Evolutionary conservation across 148 eudicot genomes (phyloP), one percentile per base, ranked within the genome.

Genomic region (Nyssa sinensis): DNA sequence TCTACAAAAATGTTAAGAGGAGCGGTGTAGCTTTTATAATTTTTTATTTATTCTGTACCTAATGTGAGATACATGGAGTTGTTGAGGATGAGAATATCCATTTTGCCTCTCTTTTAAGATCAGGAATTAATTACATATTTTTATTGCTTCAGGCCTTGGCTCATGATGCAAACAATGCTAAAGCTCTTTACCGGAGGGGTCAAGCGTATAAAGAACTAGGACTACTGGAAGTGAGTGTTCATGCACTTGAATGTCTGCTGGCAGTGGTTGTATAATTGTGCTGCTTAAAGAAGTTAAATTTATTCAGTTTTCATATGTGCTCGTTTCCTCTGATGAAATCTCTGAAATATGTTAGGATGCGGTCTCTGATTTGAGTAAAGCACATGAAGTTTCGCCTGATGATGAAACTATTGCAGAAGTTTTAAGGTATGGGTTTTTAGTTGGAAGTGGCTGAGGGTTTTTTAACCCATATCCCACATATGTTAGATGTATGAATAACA

Each of bases 131-230:
- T 70, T 30, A 44, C 0, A 23, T 44, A 16, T 17, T 35, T 62
- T 35, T 64, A 34, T 60, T 41, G 53, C 61, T 74, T 53, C 87
- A 95, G 97, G 96, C 90, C 35, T 83, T 95, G 87, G 81, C 88
- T 51, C 77, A 75, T 82, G 99, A 95, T 80, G 79, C 76, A 35
- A 87, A 81, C 70, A 95, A 95, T 83, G 89, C 90, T 66, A 92
- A 95, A 79, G 97, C 99, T 75, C 86, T 92, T 28, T 95, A 95
- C 66, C 96, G 97, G 62, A 88, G 97, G 77, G 99, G 96, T 74
- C 97, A 90, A 83, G 99, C 97, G 61, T 90, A 90, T 78, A 90
- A 84, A 84, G 97, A 88, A 73, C 37, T 90, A 66, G 94, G 97
- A 59, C 91, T 71, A 70, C 64, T 89, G 41, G 85, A 86, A 82